A percentile compares a stretch with the other conserved stretches of the same genome.
phyloP scores from a whole-genome alignment of 345 rosid genomes.

The Litchi chinensis region DNA sequence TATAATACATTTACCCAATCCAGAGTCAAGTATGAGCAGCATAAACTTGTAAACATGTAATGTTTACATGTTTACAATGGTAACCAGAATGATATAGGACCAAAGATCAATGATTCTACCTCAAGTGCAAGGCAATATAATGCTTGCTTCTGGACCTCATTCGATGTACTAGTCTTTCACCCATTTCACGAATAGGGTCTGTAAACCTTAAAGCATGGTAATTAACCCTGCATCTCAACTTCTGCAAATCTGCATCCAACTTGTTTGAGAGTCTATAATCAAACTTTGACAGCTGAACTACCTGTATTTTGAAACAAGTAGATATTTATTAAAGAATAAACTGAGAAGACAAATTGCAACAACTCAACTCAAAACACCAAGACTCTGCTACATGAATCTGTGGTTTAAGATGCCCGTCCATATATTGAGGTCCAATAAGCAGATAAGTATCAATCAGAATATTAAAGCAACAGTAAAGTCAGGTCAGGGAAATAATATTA shows the following conservation, averaged over 20 bases:
- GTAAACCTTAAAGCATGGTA: conserved; percentile 90
- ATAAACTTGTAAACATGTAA: not conserved
- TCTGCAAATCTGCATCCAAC: conserved; percentile 80
- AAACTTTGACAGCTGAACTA: conserved; percentile 81
- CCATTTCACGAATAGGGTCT: conserved; percentile 77
- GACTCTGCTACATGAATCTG: not conserved
- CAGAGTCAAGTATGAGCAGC: not conserved
- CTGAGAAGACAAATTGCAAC: not conserved
- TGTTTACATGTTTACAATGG: not conserved
- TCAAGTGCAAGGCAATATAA: conserved; percentile 89
- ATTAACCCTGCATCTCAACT: conserved; percentile 94
- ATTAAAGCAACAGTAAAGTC: not conserved
- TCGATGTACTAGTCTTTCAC: conserved; percentile 60
- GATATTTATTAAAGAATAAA: not conserved
- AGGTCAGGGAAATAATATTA: not conserved
- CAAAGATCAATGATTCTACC: conserved; percentile 46
- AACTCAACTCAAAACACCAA: not conserved
- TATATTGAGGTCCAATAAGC: not conserved
- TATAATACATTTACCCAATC: not conserved
- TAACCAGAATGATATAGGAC: conserved; percentile 19
- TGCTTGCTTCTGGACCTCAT: conserved; percentile 83
- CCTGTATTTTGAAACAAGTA: conserved; percentile 41
- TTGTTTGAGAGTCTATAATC: conserved; percentile 95
- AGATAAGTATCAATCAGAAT: not conserved
- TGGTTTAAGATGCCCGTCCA: not conserved